Conservation (phyloP, 768 basidiomycete genomes). For the Tylopilus felleus region DNA sequence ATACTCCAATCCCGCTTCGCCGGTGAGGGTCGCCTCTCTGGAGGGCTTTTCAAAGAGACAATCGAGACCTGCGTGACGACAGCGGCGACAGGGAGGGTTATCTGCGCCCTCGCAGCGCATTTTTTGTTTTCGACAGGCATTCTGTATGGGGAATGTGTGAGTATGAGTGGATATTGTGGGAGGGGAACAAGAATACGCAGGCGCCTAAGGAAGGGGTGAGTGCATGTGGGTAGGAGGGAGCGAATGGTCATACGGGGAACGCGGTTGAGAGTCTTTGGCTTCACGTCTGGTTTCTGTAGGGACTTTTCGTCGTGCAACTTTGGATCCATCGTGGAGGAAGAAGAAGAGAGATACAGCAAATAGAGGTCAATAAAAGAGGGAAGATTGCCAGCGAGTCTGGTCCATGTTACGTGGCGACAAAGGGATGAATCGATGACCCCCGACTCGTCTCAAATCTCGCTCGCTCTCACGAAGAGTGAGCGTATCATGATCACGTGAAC, state of each 20-base stretch:
- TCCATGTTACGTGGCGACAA: slow-evolving; percentile 5
- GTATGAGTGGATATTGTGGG: slow-evolving; percentile 8
- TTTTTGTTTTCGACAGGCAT: slow-evolving; percentile 94
- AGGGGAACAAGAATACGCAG: slow-evolving; percentile 49
- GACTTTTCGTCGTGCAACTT: slow-evolving; percentile 38
- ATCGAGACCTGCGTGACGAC: slow-evolving; percentile 83
- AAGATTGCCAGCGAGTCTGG: background rate
- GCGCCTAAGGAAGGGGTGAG: slow-evolving; percentile 52
- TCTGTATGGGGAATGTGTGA: slow-evolving; percentile 45
- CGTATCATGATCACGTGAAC: too few relatives aligned
- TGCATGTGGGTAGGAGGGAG: slow-evolving; percentile 1
- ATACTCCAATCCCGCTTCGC: slow-evolving; percentile 87
- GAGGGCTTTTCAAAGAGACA: slow-evolving; percentile 96
- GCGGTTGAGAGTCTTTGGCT: slow-evolving; percentile 78
- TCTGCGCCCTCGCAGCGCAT: slow-evolving; percentile 98
- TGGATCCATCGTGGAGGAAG: slow-evolving; percentile 23
- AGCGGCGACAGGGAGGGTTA: slow-evolving; percentile 94
- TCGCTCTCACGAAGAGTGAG: too few relatives aligned
- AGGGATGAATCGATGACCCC: background rate
- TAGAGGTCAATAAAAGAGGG: slow-evolving; percentile 20
- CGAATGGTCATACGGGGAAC: slow-evolving; percentile 67
- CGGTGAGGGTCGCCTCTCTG: slow-evolving; percentile 79
- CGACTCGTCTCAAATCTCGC: too few relatives aligned
- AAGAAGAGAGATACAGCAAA: slow-evolving; percentile 11
- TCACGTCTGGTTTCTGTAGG: slow-evolving; percentile 58